phyloP scores from a whole-genome alignment of 2,329 filamentous ascomycete species.

The Nannizziopsis barbatae region DNA sequence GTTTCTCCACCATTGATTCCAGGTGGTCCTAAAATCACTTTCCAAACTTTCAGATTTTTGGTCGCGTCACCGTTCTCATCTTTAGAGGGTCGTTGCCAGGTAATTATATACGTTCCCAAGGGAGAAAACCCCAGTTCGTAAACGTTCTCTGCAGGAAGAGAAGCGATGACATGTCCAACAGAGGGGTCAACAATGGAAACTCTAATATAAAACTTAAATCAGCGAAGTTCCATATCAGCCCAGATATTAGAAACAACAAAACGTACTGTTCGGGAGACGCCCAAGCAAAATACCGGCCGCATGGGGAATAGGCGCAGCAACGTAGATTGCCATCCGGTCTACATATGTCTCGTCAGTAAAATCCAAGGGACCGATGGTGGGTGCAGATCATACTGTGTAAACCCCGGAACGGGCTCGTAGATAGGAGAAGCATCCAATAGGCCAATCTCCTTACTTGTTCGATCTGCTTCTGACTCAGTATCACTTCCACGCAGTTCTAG shows the following conservation, averaged over 20 bases:
- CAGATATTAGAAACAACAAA: neutral
- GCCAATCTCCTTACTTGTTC: conserved; percentile 93
- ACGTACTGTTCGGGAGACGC: conserved; percentile 64
- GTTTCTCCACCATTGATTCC: conserved; percentile 41
- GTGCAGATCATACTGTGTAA: conserved; percentile 42
- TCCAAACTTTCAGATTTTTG: conserved; percentile 97
- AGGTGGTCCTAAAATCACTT: conserved; percentile 57
- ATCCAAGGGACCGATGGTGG: neutral
- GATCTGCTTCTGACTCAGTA: conserved; percentile 43
- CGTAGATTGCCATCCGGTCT: conserved; percentile 89
- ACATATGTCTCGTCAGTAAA: neutral
- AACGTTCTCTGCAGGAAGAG: conserved; percentile 68
- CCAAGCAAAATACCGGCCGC: conserved; percentile 93
- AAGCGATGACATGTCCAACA: conserved; percentile 60
- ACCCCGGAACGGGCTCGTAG: conserved; percentile 75
- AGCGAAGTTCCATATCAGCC: neutral
- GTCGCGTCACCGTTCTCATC: conserved; percentile 85
- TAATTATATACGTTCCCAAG: conserved; percentile 81
- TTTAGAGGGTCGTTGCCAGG: conserved; percentile 88
- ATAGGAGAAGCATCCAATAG: conserved; percentile 82
- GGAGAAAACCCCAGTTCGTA: conserved; percentile 94
- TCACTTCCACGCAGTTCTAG: neutral
- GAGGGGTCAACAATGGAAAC: conserved; percentile 78
- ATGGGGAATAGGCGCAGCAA: conserved; percentile 90
- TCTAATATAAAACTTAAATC: conserved; percentile 31